Evolutionary conservation across 1,139 yeast genomes (phyloP).

Genomic region (Lodderomyces jiufengensis): DNA sequence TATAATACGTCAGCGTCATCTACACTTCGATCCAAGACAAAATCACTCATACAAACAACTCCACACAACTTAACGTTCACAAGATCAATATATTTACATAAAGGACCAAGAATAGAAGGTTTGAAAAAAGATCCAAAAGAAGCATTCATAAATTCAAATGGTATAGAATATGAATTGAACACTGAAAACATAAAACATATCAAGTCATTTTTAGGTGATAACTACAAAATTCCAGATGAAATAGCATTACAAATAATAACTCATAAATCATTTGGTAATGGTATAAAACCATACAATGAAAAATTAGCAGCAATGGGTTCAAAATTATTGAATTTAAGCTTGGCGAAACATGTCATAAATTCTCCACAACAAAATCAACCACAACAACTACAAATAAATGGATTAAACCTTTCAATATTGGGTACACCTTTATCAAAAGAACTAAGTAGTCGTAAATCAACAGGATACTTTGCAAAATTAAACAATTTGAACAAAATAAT

Average conservation of each 20-base stretch:
- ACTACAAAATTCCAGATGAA: slow-evolving; percentile 48
- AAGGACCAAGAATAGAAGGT: slow-evolving; percentile 67
- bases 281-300: slow-evolving; percentile 83
- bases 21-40: too few species aligned
- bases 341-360: slow-evolving; percentile 50
- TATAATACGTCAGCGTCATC: not conserved
- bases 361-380: slow-evolving; percentile 16
- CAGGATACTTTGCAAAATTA: slow-evolving; percentile 52
- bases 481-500: slow-evolving; percentile 50
- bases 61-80: slow-evolving; percentile 1
- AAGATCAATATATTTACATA: slow-evolving; percentile 39
- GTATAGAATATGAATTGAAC: slow-evolving; percentile 55
- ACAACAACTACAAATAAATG: slow-evolving; percentile 18
- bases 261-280: slow-evolving; percentile 93
- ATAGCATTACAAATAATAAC: slow-evolving; percentile 76
- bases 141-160: slow-evolving; percentile 54
- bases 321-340: slow-evolving; percentile 60
- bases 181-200: slow-evolving; percentile 47
- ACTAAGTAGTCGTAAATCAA: slow-evolving; percentile 45
- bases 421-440: slow-evolving; percentile 55
- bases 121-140: slow-evolving; percentile 72
- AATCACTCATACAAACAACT: too few species aligned
- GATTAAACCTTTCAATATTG: slow-evolving; percentile 59
- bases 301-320: slow-evolving; percentile 77
- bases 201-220: slow-evolving; percentile 42